Percentiles rank a stretch among this genome's conserved stretches.
Evolutionary conservation across 2,329 filamentous ascomycete genomes (phyloP).

Genomic region (Rosellinia necatrix): DNA sequence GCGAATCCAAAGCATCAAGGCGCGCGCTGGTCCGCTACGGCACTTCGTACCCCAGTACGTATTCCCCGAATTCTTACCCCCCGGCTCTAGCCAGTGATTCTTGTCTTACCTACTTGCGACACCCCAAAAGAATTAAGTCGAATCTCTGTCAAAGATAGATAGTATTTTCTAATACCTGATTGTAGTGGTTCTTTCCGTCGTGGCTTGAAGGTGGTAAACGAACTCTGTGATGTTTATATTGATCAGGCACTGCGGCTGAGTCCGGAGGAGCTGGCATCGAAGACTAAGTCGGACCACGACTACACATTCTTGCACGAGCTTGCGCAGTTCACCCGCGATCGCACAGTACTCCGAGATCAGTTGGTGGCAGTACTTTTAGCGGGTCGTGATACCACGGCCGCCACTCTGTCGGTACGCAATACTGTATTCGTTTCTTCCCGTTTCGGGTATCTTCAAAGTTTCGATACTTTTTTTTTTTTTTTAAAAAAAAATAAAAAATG

Average conservation of each 20-base stretch:
- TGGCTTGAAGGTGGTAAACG: slow-evolving; percentile 70
- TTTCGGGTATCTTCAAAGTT: not conserved
- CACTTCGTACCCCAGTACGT: slow-evolving; percentile 59
- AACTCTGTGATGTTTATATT: slow-evolving; percentile 79
- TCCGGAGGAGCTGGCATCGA: slow-evolving; percentile 72
- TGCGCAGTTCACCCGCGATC: slow-evolving; percentile 76
- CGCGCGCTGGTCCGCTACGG: slow-evolving; percentile 67
- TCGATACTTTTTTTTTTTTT: no score
- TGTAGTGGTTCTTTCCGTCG: slow-evolving; percentile 60
- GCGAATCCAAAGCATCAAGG: slow-evolving; percentile 69
- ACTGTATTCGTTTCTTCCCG: not conserved
- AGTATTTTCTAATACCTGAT: not conserved
- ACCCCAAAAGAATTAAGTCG: not conserved
- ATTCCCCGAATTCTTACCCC: no score
- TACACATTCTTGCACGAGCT: slow-evolving; percentile 90
- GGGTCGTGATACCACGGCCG: slow-evolving; percentile 85
- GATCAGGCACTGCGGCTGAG: slow-evolving; percentile 71
- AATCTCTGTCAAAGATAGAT: no score
- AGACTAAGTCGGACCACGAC: slow-evolving; percentile 70
- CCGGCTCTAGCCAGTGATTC: not conserved
- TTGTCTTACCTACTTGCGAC: not conserved
- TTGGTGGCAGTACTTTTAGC: slow-evolving; percentile 82
- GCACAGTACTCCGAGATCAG: slow-evolving; percentile 78
- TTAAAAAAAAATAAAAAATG: no score
- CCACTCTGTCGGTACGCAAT: slow-evolving; percentile 59